Conservation (phyloP, 2,329 filamentous ascomycete genomes). For the Arthrobotrys sphaeroides region DNA sequence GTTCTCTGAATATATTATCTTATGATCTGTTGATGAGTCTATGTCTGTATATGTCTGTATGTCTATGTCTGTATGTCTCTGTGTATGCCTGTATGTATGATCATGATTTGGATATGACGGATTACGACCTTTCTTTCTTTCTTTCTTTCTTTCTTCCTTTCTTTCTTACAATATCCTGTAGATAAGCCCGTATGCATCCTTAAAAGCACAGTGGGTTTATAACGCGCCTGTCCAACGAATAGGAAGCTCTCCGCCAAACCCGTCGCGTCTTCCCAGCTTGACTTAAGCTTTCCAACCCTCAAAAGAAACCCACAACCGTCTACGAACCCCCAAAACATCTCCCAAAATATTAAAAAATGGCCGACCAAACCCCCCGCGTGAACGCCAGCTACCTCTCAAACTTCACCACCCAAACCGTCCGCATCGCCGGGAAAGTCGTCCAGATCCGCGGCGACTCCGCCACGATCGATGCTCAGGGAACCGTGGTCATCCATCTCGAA, state of each 20-base stretch:
- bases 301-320: too few relatives aligned
- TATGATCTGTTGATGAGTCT: not conserved
- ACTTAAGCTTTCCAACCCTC: not conserved
- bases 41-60: not conserved
- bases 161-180: not conserved
- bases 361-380: conserved; percentile 81
- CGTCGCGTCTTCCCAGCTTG: not conserved
- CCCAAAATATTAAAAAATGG: conserved; percentile 66
- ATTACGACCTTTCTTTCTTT: too few relatives aligned
- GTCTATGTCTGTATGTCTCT: too few relatives aligned
- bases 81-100: too few relatives aligned
- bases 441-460: conserved; percentile 84
- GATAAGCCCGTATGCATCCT: not conserved
- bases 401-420: conserved; percentile 79
- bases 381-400: conserved; percentile 80
- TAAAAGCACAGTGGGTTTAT: too few relatives aligned
- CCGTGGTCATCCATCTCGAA: conserved; percentile 77
- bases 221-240: not conserved
- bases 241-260: not conserved
- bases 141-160: not conserved
- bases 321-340: not conserved
- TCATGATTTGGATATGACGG: too few relatives aligned
- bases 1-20: conserved; percentile 10
- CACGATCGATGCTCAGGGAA: conserved; percentile 80
- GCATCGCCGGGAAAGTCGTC: conserved; percentile 83